These are phyloP conservation scores for Colletotrichum plurivorum DNA, from an alignment of 2,329 filamentous ascomycete genomes.

Conservation along the genomic window DNA sequence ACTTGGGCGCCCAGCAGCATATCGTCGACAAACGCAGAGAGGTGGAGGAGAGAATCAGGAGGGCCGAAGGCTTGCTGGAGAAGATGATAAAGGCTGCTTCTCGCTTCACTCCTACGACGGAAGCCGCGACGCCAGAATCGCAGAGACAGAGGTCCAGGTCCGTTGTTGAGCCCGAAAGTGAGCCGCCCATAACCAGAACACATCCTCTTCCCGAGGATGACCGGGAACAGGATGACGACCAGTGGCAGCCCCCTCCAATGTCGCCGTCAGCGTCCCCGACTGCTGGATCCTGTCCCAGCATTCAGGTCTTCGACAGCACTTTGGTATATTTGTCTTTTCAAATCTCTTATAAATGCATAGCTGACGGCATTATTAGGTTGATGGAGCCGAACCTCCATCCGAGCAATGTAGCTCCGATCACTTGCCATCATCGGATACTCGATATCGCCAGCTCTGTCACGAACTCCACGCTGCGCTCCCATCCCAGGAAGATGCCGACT, in stretches of 20 bases:
- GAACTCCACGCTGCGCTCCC: not conserved
- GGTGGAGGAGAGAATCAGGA: not conserved
- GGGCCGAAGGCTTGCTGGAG: not conserved
- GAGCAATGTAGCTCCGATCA: not conserved
- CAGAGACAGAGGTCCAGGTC: not conserved
- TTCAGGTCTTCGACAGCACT: constrained; percentile 5
- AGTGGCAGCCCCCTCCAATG: not conserved
- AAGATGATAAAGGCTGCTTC: not conserved
- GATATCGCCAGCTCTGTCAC: not conserved
- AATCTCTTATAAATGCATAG: not conserved
- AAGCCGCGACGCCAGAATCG: not conserved
- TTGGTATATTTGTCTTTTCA: not conserved
- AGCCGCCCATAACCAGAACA: not conserved
- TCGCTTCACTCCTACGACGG: not conserved
- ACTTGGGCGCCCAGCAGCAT: constrained; percentile 15
- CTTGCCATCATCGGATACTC: not conserved
- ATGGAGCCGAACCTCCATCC: not conserved
- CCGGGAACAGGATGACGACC: not conserved
- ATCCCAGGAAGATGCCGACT: not conserved
- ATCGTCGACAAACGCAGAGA: constrained; percentile 1
- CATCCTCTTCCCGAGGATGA: not conserved
- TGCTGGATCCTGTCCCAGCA: not conserved
- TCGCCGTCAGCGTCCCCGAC: not conserved
- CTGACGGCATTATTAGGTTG: not conserved
- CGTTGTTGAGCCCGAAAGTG: not conserved